phyloP scores from a whole-genome alignment of 768 basidiomycete species.

The Calocera viscosa region DNA sequence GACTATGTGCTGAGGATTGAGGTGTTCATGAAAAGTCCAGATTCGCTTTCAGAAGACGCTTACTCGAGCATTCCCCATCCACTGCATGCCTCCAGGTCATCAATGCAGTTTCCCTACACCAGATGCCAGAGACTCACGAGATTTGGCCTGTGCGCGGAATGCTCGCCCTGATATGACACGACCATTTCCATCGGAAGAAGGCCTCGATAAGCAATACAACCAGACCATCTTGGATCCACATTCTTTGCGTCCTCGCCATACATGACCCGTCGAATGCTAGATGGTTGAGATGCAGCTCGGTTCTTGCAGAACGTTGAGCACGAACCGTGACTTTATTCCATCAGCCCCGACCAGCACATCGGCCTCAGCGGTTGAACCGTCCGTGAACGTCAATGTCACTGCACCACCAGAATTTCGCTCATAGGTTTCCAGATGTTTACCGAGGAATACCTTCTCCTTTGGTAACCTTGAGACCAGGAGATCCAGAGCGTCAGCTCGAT shows the following conservation, averaged over 20 bases:
- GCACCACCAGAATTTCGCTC: constrained; percentile 19
- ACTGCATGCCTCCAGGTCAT: not conserved
- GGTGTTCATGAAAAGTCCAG: not conserved
- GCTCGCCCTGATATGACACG: not conserved
- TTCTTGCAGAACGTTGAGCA: not conserved
- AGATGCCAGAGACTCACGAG: not conserved
- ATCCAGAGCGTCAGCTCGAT: not conserved
- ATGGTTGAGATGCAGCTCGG: not conserved
- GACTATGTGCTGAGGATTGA: not conserved
- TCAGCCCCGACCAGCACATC: not conserved
- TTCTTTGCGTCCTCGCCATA: not conserved
- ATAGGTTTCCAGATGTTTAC: not conserved
- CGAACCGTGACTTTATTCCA: not conserved
- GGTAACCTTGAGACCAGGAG: not conserved
- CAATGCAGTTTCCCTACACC: not conserved
- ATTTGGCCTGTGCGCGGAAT: not conserved
- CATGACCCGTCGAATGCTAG: not conserved
- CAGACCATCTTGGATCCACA: not conserved
- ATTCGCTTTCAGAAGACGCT: not conserved
- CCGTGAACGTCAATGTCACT: constrained; percentile 17
- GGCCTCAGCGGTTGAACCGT: not conserved
- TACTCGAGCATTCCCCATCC: not conserved
- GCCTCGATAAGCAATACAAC: not conserved
- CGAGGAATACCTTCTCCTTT: not conserved
- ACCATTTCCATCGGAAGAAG: not conserved